phyloP scores from a whole-genome alignment of 202 grass and related monocot species.

The Schoenoplectus tabernaemontani region DNA sequence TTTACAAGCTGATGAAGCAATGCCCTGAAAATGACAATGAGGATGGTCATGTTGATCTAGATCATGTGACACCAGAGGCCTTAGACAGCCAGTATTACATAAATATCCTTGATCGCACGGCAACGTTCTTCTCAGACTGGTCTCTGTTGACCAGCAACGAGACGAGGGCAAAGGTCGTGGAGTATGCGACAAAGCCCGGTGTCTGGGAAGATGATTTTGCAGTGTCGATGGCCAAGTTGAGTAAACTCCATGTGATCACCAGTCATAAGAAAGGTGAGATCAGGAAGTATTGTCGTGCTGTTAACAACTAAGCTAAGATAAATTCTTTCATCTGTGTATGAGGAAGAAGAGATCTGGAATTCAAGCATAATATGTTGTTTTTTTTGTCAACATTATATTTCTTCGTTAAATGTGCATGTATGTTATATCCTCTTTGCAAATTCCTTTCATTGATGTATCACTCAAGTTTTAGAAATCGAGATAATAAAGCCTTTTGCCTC shows the following conservation, averaged over 20 bases:
- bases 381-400: background rate
- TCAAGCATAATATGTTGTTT: background rate
- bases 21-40: background rate
- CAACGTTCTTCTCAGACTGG: conserved; percentile 34
- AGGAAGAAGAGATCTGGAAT: too few relatives aligned
- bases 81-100: conserved; percentile 14
- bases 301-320: background rate
- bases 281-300: conserved; percentile 20
- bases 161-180: conserved; percentile 1
- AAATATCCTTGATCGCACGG: background rate
- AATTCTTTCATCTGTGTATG: background rate
- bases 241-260: conserved; percentile 14
- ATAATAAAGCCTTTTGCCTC: too few relatives aligned
- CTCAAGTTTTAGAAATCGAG: too few relatives aligned
- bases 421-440: too few relatives aligned
- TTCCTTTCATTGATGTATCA: too few relatives aligned
- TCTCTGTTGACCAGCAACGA: background rate
- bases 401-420: too few relatives aligned
- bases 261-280: conserved; percentile 6
- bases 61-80: background rate
- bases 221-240: conserved; percentile 31
- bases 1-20: background rate
- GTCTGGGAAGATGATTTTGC: conserved; percentile 30
- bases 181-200: background rate
- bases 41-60: background rate